A percentile compares a stretch with the other conserved stretches of the same genome.
These are phyloP conservation scores for Phytophthora ramorum DNA, from an alignment of 352 stramenopile species.

Conservation along the genomic window DNA sequence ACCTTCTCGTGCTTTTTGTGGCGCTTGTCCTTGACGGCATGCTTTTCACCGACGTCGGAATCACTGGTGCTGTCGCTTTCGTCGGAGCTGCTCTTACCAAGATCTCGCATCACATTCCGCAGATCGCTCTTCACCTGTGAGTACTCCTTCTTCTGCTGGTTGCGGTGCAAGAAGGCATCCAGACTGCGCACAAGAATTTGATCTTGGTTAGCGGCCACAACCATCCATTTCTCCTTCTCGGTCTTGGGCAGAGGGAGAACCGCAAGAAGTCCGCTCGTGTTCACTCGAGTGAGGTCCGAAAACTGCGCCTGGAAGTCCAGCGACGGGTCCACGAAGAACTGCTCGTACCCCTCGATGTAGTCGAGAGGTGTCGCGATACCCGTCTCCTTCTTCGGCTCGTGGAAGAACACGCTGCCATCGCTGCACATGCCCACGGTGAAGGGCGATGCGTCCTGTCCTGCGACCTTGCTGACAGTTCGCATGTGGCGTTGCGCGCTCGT, in stretches of 20 bases:
- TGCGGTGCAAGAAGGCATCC: conserved; percentile 68
- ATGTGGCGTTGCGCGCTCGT: conserved; percentile 63
- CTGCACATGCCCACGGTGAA: conserved; percentile 87
- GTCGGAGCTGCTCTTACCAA: conserved; percentile 39
- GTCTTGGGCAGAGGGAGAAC: conserved; percentile 63
- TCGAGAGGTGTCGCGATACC: conserved; percentile 73
- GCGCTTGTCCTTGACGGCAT: conserved; percentile 25
- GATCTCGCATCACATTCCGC: conserved; percentile 50
- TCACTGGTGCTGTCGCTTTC: conserved; percentile 39
- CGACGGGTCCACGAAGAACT: conserved; percentile 84
- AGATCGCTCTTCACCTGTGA: conserved; percentile 55
- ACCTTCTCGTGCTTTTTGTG: conserved; percentile 29
- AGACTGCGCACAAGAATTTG: conserved; percentile 76
- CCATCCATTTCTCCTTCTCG: conserved; percentile 77
- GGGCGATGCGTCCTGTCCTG: conserved; percentile 57
- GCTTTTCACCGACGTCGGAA: conserved; percentile 22
- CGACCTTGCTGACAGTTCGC: conserved; percentile 75
- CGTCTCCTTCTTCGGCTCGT: conserved; percentile 54
- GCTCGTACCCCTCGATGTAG: conserved; percentile 83
- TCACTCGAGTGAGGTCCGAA: conserved; percentile 79
- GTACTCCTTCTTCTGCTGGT: conserved; percentile 57
- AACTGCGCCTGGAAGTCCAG: conserved; percentile 78
- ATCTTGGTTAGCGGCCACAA: conserved; percentile 77
- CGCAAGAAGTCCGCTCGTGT: conserved; percentile 68
- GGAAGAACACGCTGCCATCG: conserved; percentile 84